Conservation (phyloP, 257 asterid species). For the Forsythia viridissima region DNA sequence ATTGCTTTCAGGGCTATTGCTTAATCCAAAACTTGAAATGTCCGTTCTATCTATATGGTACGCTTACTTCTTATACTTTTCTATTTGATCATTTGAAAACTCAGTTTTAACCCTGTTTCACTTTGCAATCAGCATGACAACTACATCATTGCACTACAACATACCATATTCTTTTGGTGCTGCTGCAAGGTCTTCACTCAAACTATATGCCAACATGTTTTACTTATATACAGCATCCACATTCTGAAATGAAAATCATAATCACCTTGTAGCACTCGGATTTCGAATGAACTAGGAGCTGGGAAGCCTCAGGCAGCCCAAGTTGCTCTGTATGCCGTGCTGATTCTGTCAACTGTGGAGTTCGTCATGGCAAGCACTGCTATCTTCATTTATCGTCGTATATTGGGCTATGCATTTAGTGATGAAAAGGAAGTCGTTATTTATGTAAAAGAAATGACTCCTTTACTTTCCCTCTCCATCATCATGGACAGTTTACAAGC, state of each 20-base stretch:
- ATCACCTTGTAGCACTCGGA: conserved; percentile 42
- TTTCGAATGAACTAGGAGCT: conserved; percentile 62
- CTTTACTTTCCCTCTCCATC: conserved; percentile 44
- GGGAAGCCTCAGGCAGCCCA: conserved; percentile 47
- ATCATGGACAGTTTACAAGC: conserved; percentile 50
- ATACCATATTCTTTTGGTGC: conserved; percentile 54
- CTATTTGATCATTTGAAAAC: not conserved
- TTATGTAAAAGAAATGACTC: conserved; percentile 45
- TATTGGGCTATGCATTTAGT: conserved; percentile 47
- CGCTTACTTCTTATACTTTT: not conserved
- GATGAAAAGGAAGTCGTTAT: conserved; percentile 43
- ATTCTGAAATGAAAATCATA: not conserved
- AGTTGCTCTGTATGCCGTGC: conserved; percentile 31
- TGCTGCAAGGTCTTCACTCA: conserved; percentile 53
- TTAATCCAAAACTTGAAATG: conserved; percentile 32
- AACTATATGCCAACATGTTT: not conserved
- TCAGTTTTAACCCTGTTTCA: not conserved
- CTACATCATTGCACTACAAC: conserved; percentile 50
- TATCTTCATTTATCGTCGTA: conserved; percentile 31
- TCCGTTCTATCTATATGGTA: conserved; percentile 29
- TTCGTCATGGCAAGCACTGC: conserved; percentile 30
- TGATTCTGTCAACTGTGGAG: conserved; percentile 41
- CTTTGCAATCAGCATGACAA: conserved; percentile 37
- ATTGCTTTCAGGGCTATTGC: conserved; percentile 22
- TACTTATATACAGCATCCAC: not conserved